A percentile compares a stretch with the other conserved stretches of the same genome.
These are phyloP conservation scores for Ophiostoma triangulosporum DNA, from an alignment of 2,329 filamentous ascomycete genomes.

Conservation along the genomic window DNA sequence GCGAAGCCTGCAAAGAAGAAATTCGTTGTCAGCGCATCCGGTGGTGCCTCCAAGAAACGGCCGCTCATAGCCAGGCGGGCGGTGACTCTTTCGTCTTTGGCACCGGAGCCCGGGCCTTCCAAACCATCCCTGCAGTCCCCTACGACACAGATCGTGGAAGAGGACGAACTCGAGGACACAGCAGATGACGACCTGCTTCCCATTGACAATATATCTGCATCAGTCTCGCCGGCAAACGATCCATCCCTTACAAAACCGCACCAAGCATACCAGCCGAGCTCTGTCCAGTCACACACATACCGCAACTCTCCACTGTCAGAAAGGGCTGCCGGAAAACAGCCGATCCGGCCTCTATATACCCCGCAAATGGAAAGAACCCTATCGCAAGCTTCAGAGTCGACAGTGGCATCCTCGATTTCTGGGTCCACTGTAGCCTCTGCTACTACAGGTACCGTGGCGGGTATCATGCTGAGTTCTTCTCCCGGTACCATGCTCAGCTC, in stretches of 20 bases:
- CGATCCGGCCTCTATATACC: conserved; percentile 15
- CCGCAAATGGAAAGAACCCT: conserved; percentile 6
- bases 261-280: conserved; percentile 6
- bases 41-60: conserved; percentile 27
- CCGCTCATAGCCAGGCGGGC: conserved; percentile 31
- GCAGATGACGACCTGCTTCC: neutral
- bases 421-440: neutral
- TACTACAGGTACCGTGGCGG: neutral
- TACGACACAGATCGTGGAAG: conserved; percentile 2
- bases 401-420: neutral
- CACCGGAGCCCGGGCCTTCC: conserved; percentile 18
- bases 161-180: conserved; percentile 8
- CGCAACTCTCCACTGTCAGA: conserved; percentile 19
- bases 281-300: neutral
- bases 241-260: neutral
- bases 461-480: neutral
- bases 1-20: conserved; percentile 18
- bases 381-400: conserved; percentile 4
- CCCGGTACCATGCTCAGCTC: neutral
- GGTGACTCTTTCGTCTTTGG: conserved; percentile 26
- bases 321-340: conserved; percentile 37
- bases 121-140: neutral
- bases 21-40: conserved; percentile 29
- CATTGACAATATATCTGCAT: neutral
- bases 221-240: neutral